Evolutionary conservation across 1,139 yeast species (phyloP).

Genomic region (Diutina mesorugosa): DNA sequence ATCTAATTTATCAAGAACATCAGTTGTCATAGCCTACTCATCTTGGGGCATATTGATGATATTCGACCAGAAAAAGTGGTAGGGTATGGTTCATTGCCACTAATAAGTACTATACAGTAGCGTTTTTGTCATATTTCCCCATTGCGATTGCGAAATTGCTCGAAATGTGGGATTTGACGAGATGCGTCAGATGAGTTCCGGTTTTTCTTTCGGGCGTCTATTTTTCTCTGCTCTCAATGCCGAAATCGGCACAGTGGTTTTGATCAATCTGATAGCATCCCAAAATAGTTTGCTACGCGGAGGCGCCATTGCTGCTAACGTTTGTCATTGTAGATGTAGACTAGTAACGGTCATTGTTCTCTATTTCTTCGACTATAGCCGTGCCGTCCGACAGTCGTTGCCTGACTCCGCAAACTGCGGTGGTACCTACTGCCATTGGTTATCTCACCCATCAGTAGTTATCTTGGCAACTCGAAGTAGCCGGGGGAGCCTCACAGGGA

Average conservation of each 20-base stretch:
- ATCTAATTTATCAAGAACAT: background rate
- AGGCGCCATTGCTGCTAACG: background rate
- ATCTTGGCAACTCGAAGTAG: background rate
- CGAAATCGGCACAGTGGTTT: background rate
- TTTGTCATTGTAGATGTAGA: background rate
- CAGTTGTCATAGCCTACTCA: background rate
- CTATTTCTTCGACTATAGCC: background rate
- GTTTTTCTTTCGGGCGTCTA: background rate
- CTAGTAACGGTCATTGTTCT: background rate
- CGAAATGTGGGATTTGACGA: background rate
- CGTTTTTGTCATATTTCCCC: background rate
- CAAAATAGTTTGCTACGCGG: background rate
- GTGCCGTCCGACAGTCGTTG: background rate
- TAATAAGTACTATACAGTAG: background rate
- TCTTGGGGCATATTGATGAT: background rate
- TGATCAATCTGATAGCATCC: background rate
- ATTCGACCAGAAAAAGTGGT: background rate
- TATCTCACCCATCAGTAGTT: background rate
- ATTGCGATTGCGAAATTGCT: background rate
- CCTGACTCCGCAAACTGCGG: background rate
- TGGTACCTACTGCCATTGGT: background rate
- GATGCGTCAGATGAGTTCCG: background rate
- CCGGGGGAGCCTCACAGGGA: background rate
- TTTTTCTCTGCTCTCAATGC: background rate
- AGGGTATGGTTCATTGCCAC: too few relatives aligned